phyloP scores from a whole-genome alignment of 176 grass and related monocot species.

The Aegilops tauschii region DNA sequence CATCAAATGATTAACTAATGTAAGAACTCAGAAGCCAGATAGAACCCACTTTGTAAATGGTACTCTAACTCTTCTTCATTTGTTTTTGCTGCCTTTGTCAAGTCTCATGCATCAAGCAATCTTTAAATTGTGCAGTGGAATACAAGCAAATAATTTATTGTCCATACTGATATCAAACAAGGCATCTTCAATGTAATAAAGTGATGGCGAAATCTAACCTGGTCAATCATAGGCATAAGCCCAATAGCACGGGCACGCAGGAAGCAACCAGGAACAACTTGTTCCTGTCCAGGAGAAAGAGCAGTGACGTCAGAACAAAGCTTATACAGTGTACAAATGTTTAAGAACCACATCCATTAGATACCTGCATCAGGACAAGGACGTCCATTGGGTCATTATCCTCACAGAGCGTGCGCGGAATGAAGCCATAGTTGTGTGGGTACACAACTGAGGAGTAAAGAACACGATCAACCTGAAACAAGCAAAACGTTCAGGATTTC shows the following conservation, averaged over 20 bases:
- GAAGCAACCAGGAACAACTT: conserved; percentile 84
- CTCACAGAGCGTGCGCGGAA: conserved; percentile 90
- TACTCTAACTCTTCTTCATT: not conserved
- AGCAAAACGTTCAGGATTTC: not conserved
- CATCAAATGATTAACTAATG: conserved; percentile 19
- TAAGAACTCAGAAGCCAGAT: conserved; percentile 18
- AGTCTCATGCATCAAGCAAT: not conserved
- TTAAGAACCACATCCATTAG: not conserved
- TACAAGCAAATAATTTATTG: not conserved
- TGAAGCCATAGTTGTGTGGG: conserved; percentile 98
- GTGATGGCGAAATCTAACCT: conserved; percentile 48
- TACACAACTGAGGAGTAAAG: conserved; percentile 98
- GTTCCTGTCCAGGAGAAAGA: conserved; percentile 56
- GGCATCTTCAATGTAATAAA: not conserved
- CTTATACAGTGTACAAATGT: not conserved
- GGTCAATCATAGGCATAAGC: conserved; percentile 99
- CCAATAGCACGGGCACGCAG: conserved; percentile 97
- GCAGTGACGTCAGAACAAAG: not conserved
- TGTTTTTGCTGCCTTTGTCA: not conserved
- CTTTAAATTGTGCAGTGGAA: conserved; percentile 12
- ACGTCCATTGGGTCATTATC: conserved; percentile 94
- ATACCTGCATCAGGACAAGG: conserved; percentile 93
- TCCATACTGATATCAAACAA: conserved; percentile 22
- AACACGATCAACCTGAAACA: conserved; percentile 91
- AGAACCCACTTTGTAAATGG: not conserved